phyloP scores from a whole-genome alignment of 495 filamentous ascomycete genomes.

The Terfezia boudieri region DNA sequence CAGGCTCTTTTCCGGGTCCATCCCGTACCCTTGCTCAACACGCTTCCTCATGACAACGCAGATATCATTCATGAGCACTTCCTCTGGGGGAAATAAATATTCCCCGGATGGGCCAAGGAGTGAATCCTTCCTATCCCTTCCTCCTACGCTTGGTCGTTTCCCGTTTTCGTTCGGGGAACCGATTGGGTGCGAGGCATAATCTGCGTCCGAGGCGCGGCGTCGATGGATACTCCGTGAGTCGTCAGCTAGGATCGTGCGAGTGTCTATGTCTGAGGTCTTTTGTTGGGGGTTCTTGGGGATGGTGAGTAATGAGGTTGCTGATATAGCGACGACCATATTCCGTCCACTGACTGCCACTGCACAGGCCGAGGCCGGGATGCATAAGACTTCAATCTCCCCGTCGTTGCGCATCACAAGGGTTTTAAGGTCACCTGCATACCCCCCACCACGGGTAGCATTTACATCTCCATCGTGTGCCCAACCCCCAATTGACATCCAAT shows the following conservation, averaged over 20 bases:
- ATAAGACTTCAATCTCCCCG: slow-evolving; percentile 9
- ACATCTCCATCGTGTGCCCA: neutral
- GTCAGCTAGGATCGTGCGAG: neutral
- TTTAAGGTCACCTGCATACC: neutral
- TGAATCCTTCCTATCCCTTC: neutral
- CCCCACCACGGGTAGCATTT: neutral
- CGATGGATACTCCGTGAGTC: neutral
- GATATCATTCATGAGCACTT: slow-evolving; percentile 11
- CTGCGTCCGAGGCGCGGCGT: neutral
- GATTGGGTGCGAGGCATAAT: neutral
- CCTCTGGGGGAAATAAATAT: neutral
- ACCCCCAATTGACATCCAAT: slow-evolving; percentile 45
- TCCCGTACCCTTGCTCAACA: slow-evolving; percentile 11
- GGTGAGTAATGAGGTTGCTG: neutral
- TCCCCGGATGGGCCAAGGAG: neutral
- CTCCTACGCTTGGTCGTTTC: neutral
- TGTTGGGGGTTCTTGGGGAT: neutral
- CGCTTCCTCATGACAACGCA: slow-evolving; percentile 14
- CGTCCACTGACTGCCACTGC: slow-evolving; percentile 12
- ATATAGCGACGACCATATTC: neutral
- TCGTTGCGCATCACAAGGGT: slow-evolving; percentile 11
- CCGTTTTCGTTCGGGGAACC: neutral
- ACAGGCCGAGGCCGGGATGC: slow-evolving; percentile 6
- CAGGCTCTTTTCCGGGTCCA: slow-evolving; percentile 7
- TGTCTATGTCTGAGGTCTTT: neutral